Conservation (phyloP, 1,284 basidiomycete genomes). For the Xanthoconium separans region DNA sequence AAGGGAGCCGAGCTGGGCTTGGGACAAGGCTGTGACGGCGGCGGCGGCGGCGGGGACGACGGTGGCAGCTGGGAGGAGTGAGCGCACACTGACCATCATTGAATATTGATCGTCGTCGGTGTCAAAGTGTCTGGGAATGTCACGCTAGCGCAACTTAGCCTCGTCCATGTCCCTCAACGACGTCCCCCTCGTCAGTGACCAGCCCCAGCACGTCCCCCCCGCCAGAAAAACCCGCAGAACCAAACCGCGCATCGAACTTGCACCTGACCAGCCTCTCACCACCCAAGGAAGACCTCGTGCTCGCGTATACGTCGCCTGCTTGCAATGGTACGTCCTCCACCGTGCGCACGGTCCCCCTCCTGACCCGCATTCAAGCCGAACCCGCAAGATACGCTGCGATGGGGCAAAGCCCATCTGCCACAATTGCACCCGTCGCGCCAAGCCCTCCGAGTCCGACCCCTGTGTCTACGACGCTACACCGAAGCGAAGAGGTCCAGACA, state of each 20-base stretch:
- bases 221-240: conserved; percentile 49
- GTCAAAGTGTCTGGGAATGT: conserved; percentile 1
- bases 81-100: not conserved
- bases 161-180: conserved; percentile 20
- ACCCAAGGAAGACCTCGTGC: conserved; percentile 70
- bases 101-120: not conserved
- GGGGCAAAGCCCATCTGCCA: conserved; percentile 73
- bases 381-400: conserved; percentile 77
- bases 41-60: conserved; percentile 6
- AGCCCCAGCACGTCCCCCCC: too few relatives aligned
- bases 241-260: conserved; percentile 61
- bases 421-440: conserved; percentile 58
- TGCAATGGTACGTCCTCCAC: conserved; percentile 58
- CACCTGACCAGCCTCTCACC: conserved; percentile 70
- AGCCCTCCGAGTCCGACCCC: conserved; percentile 33
- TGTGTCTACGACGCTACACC: conserved; percentile 68
- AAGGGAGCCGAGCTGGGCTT: conserved; percentile 37
- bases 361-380: conserved; percentile 47
- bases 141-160: not conserved
- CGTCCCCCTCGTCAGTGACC: too few relatives aligned
- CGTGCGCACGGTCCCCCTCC: not conserved
- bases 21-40: conserved; percentile 34
- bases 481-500: conserved; percentile 76
- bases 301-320: conserved; percentile 74
- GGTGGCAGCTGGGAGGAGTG: not conserved